Evolutionary conservation across 257 asterid species (phyloP).

Genomic region (Thymus quinquecostatus): DNA sequence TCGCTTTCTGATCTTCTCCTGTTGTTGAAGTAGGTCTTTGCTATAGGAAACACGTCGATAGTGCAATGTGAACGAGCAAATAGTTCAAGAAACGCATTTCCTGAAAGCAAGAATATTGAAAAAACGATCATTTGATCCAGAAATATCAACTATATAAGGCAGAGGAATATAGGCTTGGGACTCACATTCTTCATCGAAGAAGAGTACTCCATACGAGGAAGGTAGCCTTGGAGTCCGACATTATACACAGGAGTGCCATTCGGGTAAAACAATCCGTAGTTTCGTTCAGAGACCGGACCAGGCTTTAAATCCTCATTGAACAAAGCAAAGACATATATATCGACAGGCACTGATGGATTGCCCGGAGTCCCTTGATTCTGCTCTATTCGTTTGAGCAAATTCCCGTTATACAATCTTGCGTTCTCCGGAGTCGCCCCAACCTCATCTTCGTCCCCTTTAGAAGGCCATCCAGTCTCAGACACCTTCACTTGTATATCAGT

Average conservation of each 20-base stretch:
- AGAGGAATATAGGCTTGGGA: not conserved
- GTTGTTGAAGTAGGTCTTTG: not conserved
- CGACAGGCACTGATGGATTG: conserved; percentile 72
- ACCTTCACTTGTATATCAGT: conserved; percentile 62
- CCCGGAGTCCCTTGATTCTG: conserved; percentile 84
- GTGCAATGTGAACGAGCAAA: conserved; percentile 36
- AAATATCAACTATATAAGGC: not conserved
- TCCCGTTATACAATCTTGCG: conserved; percentile 75
- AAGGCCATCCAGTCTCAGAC: conserved; percentile 99
- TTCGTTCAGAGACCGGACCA: conserved; percentile 92
- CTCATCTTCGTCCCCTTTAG: conserved; percentile 77
- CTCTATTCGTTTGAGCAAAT: conserved; percentile 60
- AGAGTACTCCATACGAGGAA: conserved; percentile 76
- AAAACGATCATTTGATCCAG: not conserved
- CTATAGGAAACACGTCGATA: conserved; percentile 37
- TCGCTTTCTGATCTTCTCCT: conserved; percentile 2
- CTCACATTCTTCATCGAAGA: conserved; percentile 63
- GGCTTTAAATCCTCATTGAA: conserved; percentile 90
- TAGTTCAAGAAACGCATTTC: conserved; percentile 29
- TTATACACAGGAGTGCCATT: conserved; percentile 83
- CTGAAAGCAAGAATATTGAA: conserved; percentile 41
- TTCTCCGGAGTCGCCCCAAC: conserved; percentile 85
- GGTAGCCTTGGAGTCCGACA: conserved; percentile 65
- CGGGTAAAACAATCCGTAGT: conserved; percentile 85
- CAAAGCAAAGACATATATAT: conserved; percentile 83